A percentile compares a stretch with the other conserved stretches of the same genome.
phyloP scores from a whole-genome alignment of 208 protist genomes.

The Willaertia magna region DNA sequence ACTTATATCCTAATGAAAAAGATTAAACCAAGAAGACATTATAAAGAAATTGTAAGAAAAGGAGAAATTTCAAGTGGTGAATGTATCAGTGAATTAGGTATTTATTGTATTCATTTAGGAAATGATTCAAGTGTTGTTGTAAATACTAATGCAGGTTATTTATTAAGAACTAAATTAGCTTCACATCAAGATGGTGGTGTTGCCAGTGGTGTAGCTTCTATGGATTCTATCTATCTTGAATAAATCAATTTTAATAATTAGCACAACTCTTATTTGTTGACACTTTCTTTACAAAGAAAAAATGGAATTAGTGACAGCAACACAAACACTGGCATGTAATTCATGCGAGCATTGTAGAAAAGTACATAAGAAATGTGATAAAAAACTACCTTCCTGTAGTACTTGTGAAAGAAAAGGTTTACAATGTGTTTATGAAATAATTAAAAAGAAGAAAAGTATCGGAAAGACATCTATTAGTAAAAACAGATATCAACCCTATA shows the following conservation, averaged over 20 bases:
- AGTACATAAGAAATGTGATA: background rate
- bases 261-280: no score
- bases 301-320: no score
- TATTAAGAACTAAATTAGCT: conserved; percentile 73
- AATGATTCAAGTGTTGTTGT: background rate
- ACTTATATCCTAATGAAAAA: conserved; percentile 25
- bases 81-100: conserved; percentile 27
- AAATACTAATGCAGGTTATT: conserved; percentile 49
- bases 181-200: conserved; percentile 77
- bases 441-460: background rate
- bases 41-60: background rate
- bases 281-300: no score
- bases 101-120: conserved; percentile 25
- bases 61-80: background rate
- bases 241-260: no score
- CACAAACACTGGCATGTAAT: no score
- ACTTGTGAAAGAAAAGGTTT: background rate
- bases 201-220: conserved; percentile 69
- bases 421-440: background rate
- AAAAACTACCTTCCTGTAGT: background rate
- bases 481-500: no score
- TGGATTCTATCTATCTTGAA: conserved; percentile 53
- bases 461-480: no score
- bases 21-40: background rate
- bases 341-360: no score